Conservation (phyloP, 805 yeast genomes). For the Ogataea thermomethanolica region DNA sequence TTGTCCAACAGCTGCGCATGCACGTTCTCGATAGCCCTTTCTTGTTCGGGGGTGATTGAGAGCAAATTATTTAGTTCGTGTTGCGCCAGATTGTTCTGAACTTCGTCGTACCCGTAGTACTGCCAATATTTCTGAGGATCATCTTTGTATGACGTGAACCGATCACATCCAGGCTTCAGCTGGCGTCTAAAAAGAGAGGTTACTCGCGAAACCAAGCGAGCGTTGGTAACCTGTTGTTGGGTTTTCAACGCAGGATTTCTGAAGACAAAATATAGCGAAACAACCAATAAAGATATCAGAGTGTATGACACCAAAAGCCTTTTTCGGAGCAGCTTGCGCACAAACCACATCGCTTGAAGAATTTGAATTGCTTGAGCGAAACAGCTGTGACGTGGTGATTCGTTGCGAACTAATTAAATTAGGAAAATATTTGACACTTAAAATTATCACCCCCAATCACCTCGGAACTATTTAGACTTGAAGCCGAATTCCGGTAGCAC, state of each 20-base stretch:
- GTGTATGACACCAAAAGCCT: conserved; percentile 7
- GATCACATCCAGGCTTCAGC: conserved; percentile 25
- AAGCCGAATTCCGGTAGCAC: no score
- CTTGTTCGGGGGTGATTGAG: conserved; percentile 23
- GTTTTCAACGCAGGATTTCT: conserved; percentile 12
- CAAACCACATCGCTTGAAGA: conserved; percentile 2
- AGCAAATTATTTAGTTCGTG: conserved; percentile 22
- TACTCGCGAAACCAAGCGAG: conserved; percentile 16
- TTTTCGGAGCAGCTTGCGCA: conserved; percentile 7
- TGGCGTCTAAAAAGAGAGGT: conserved; percentile 8
- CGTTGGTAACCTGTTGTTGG: conserved; percentile 14
- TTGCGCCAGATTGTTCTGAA: conserved; percentile 19
- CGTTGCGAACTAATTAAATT: not conserved
- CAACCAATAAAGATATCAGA: conserved; percentile 1
- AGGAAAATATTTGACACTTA: not conserved
- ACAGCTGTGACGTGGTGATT: not conserved
- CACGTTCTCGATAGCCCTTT: conserved; percentile 21
- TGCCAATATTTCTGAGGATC: conserved; percentile 28
- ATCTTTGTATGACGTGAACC: conserved; percentile 23
- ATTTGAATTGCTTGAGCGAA: not conserved
- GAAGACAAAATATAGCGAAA: conserved; percentile 5
- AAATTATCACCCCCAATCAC: no score
- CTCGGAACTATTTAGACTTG: no score
- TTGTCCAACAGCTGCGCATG: conserved; percentile 20
- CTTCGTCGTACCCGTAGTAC: conserved; percentile 31